Evolutionary conservation across 345 rosid genomes (phyloP).

Genomic region (Luvunga scandens): DNA sequence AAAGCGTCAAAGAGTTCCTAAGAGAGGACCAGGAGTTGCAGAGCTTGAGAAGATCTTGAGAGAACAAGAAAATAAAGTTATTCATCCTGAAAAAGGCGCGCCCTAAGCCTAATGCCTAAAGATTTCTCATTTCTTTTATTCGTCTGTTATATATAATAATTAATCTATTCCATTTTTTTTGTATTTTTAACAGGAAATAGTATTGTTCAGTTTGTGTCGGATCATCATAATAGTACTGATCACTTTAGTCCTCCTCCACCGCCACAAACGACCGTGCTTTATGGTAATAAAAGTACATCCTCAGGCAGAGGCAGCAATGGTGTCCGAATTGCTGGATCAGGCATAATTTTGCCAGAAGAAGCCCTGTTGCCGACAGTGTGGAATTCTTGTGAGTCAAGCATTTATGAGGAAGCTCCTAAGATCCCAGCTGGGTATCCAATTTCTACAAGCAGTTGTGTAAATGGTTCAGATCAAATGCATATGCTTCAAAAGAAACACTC

Average conservation of each 20-base stretch:
- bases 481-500: constrained; percentile 30
- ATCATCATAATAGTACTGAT: background rate
- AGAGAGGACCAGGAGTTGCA: constrained; percentile 84
- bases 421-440: constrained; percentile 32
- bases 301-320: constrained; percentile 12
- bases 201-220: background rate
- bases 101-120: constrained; percentile 1
- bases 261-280: constrained; percentile 5
- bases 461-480: constrained; percentile 34
- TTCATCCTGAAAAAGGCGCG: background rate
- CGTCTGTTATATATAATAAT: background rate
- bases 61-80: constrained; percentile 40
- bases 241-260: constrained; percentile 12
- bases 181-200: constrained; percentile 1
- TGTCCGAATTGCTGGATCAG: constrained; percentile 22
- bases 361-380: constrained; percentile 23
- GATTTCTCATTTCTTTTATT: background rate
- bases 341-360: constrained; percentile 22
- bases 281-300: background rate
- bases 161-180: background rate
- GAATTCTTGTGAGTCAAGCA: constrained; percentile 13
- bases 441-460: background rate
- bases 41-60: constrained; percentile 77
- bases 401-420: constrained; percentile 9
- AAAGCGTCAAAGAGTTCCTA: constrained; percentile 43